phyloP scores from a whole-genome alignment of 768 basidiomycete genomes.

The Cystofilobasidium bisporidii region DNA sequence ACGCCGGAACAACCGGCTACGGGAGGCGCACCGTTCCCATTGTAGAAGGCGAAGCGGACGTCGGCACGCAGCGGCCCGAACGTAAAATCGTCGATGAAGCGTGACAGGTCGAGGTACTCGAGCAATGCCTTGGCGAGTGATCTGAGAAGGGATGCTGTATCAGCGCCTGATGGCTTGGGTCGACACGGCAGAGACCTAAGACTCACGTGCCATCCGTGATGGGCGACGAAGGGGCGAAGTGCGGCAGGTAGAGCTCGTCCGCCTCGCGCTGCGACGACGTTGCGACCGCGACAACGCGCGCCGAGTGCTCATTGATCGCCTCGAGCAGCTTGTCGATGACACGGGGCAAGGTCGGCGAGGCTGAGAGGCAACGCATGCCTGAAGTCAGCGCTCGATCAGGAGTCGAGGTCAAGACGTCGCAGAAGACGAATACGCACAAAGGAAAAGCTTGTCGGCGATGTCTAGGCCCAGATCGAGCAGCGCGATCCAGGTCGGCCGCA shows the following conservation, averaged over 20 bases:
- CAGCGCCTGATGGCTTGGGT: too few relatives aligned
- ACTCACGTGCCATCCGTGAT: slow-evolving; percentile 7
- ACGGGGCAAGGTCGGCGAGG: neutral
- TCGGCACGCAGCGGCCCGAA: slow-evolving; percentile 1
- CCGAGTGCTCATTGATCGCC: slow-evolving; percentile 1
- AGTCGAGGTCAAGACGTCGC: too few relatives aligned
- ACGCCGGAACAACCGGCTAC: too few relatives aligned
- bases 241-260: slow-evolving; percentile 8
- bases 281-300: neutral
- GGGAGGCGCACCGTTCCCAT: neutral
- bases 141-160: too few relatives aligned
- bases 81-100: neutral
- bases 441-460: neutral
- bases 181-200: too few relatives aligned
- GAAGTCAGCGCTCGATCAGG: neutral
- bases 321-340: neutral
- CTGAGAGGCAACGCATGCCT: neutral
- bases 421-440: neutral
- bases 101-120: slow-evolving; percentile 16
- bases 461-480: slow-evolving; percentile 5
- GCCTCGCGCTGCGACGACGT: neutral
- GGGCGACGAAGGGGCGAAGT: slow-evolving; percentile 4
- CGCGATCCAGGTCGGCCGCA: neutral
- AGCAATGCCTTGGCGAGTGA: neutral
- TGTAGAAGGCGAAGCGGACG: neutral